Base-by-base conservation (phyloP, 2,329 filamentous ascomycete species). In the Hypoxylon sp. region DNA sequence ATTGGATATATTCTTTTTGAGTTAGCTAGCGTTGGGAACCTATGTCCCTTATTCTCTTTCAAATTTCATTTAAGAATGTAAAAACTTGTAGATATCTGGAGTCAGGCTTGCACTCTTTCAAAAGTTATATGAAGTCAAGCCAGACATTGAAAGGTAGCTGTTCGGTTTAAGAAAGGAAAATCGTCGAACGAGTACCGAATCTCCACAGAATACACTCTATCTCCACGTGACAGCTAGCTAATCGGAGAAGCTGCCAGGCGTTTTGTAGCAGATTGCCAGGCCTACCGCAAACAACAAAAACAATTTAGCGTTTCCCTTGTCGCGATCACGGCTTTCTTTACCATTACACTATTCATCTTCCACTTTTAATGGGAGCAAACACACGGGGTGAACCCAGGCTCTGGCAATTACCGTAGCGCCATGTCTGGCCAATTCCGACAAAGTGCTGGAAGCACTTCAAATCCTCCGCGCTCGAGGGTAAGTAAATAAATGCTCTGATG, bases 401-500 rank as follows among this genome's bases (percentile, higher is more conserved):
- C 52, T 64, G 46, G 25, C 21, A 61, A 43, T 34, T 63, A 38
- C 30, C 51, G 36, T 23, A 63, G 51, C 63, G 53, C 67, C 28
- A 76, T 78, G 75, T 68, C 71, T 23, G 72, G 72, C 52, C 70
- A 65, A 50, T 72, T 76, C 48, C 72, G 75, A 38, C 74, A 73
- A 56, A 77, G 75, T 66, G 63, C 65, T 23, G 75, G 74, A 30
- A 71, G 74, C 66, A 62, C 63, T 49, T 65, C 69, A 48, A 46
- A 46, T 41, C 70, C 74, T 21, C 69, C 72, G 50, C 73, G 74
- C 30, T 77, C 76, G 48, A 73, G 75, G 21, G 76, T 78, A 74
- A 74, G 76, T 74, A 68, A 73, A 71, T 56, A 64, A 67, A 70
- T 52, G 14, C 11, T 17, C n/a, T 5, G 2, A 45, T 19, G 21